Conservation (phyloP, 1,139 yeast species). For the Kodamaea fungicola region DNA sequence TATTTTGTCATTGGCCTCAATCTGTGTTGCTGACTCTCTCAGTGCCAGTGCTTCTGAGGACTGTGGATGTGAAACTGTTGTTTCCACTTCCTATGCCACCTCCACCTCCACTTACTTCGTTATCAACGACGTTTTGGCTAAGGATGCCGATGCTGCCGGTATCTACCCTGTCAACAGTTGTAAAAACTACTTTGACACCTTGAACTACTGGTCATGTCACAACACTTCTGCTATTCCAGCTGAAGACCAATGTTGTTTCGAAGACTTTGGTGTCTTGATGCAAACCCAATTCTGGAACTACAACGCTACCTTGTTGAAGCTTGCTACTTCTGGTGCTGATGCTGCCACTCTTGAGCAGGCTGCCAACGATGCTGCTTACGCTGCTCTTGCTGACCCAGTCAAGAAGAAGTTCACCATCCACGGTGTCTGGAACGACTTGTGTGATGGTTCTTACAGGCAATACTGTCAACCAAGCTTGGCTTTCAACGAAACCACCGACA, state of each 20-base stretch:
- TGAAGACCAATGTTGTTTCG: slow-evolving; percentile 31
- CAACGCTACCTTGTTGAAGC: slow-evolving; percentile 20
- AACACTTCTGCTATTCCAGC: slow-evolving; percentile 23
- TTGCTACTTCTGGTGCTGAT: slow-evolving; percentile 8
- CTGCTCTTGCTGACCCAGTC: slow-evolving; percentile 11
- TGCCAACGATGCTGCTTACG: slow-evolving; percentile 10
- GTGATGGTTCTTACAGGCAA: slow-evolving; percentile 34
- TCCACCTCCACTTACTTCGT: slow-evolving; percentile 10
- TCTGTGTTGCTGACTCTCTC: slow-evolving; percentile 4
- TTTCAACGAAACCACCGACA: slow-evolving; percentile 23
- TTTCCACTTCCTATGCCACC: slow-evolving; percentile 8
- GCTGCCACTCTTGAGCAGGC: slow-evolving; percentile 8
- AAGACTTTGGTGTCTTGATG: slow-evolving; percentile 33
- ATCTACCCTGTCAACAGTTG: slow-evolving; percentile 14
- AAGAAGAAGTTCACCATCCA: slow-evolving; percentile 35
- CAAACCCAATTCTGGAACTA: slow-evolving; percentile 43
- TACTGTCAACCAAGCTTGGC: slow-evolving; percentile 32
- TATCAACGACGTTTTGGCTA: slow-evolving; percentile 11
- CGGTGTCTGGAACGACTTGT: slow-evolving; percentile 41
- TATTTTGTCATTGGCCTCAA: slow-evolving; percentile 5
- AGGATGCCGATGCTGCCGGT: slow-evolving; percentile 10
- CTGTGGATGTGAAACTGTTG: slow-evolving; percentile 10
- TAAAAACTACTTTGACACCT: slow-evolving; percentile 11
- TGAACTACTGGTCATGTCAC: slow-evolving; percentile 24
- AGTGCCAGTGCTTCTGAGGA: slow-evolving; percentile 3